phyloP scores from a whole-genome alignment of 2,329 filamentous ascomycete species.

The Dothistroma pini region DNA sequence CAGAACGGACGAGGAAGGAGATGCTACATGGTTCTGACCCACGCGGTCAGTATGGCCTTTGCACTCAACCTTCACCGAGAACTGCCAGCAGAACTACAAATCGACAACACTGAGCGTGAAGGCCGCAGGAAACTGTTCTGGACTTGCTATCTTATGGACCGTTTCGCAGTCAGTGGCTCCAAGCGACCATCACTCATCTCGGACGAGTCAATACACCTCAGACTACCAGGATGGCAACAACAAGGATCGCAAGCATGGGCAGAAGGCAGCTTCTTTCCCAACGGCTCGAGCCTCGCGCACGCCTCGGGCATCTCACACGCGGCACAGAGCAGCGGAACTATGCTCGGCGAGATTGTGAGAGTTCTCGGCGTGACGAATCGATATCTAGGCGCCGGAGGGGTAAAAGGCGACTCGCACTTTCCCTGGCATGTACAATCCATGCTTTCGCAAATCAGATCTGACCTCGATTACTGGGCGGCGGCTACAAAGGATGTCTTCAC shows the following conservation, averaged over 20 bases:
- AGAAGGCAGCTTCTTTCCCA: conserved; percentile 78
- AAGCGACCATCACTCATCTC: conserved; percentile 75
- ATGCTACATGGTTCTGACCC: conserved; percentile 81
- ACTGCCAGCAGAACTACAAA: conserved; percentile 58
- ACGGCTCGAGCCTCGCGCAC: conserved; percentile 64
- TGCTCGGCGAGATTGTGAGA: conserved; percentile 80
- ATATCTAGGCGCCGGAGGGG: conserved; percentile 78
- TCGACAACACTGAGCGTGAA: conserved; percentile 68
- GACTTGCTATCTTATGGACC: conserved; percentile 82
- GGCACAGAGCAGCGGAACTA: conserved; percentile 69
- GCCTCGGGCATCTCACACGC: conserved; percentile 52
- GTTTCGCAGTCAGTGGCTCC: conserved; percentile 77
- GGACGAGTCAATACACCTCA: conserved; percentile 71
- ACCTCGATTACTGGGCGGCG: conserved; percentile 79
- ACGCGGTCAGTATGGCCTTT: conserved; percentile 74
- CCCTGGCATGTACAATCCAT: conserved; percentile 86
- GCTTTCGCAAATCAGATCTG: conserved; percentile 78
- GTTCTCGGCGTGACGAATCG: conserved; percentile 79
- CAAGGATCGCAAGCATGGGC: conserved; percentile 58
- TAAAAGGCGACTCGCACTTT: conserved; percentile 86
- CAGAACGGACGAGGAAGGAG: conserved; percentile 78
- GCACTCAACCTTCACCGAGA: conserved; percentile 79
- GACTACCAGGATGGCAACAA: conserved; percentile 70
- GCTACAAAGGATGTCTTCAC: conserved; percentile 77
- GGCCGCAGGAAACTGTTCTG: conserved; percentile 78